phyloP scores from a whole-genome alignment of 177 flowering plant genomes.

The Vitis hybrid region DNA sequence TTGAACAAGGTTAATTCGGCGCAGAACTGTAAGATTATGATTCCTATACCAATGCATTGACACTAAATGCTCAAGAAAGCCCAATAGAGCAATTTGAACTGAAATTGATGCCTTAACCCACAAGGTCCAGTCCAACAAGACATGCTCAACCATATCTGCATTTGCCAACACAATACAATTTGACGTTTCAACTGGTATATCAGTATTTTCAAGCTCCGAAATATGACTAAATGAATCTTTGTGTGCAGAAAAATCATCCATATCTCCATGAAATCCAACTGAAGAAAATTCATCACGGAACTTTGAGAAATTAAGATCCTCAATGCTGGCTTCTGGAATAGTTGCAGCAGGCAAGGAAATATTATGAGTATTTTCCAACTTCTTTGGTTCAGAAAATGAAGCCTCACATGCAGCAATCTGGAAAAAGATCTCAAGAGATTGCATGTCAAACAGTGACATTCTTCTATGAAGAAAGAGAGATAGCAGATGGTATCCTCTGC shows the following conservation, averaged over 20 bases:
- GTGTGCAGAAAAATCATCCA: slow-evolving; percentile 85
- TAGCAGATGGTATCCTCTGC: slow-evolving; percentile 92
- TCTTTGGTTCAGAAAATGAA: slow-evolving; percentile 89
- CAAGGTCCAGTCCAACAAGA: slow-evolving; percentile 95
- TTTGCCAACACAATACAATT: slow-evolving; percentile 95
- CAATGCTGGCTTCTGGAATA: slow-evolving; percentile 56
- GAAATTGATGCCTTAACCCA: slow-evolving; percentile 92
- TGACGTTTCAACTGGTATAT: slow-evolving; percentile 70
- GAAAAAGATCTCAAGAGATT: slow-evolving; percentile 90
- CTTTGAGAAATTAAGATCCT: slow-evolving; percentile 65
- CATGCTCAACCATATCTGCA: slow-evolving; percentile 99
- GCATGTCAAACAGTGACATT: slow-evolving; percentile 94
- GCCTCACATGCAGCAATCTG: slow-evolving; percentile 99
- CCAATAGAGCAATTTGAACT: slow-evolving; percentile 85
- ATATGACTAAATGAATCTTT: slow-evolving; percentile 91
- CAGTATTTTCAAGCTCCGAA: slow-evolving; percentile 87
- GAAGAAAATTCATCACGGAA: slow-evolving; percentile 84
- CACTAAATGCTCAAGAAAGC: slow-evolving; percentile 94
- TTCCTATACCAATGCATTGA: slow-evolving; percentile 99
- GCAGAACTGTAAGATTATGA: slow-evolving; percentile 91
- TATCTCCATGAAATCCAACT: slow-evolving; percentile 81
- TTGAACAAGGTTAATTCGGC: slow-evolving; percentile 92
- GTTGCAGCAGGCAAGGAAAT: slow-evolving; percentile 44
- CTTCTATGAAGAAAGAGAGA: slow-evolving; percentile 84
- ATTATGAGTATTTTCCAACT: slow-evolving; percentile 33